These are phyloP conservation scores for Cercospora brassicicola DNA, from an alignment of 2,329 filamentous ascomycete genomes.

Conservation along the genomic window DNA sequence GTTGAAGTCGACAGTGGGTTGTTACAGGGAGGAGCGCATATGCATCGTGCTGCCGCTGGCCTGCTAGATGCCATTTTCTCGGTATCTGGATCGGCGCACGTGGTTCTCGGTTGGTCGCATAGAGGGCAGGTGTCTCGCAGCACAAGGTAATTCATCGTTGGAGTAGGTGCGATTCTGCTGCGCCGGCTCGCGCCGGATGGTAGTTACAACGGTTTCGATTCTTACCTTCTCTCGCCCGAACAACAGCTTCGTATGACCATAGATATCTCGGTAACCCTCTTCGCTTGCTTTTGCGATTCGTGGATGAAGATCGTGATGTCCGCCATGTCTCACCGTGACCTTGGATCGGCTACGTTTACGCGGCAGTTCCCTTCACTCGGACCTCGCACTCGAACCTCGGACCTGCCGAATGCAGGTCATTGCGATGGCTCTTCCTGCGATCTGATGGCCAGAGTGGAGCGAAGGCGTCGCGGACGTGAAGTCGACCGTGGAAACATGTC, in stretches of 20 bases:
- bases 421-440: background rate
- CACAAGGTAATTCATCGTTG: background rate
- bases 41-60: background rate
- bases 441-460: background rate
- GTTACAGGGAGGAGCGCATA: background rate
- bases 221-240: background rate
- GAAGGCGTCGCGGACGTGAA: background rate
- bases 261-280: background rate
- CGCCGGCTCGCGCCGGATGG: background rate
- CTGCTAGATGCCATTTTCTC: background rate
- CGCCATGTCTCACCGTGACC: constrained; percentile 4
- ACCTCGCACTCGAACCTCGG: background rate
- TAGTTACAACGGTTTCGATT: background rate
- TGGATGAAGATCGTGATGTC: background rate
- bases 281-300: background rate
- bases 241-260: background rate
- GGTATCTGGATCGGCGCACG: background rate
- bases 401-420: background rate
- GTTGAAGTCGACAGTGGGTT: background rate
- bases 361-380: background rate
- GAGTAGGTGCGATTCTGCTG: background rate
- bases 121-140: background rate
- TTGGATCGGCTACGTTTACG: background rate
- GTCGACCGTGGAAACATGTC: background rate
- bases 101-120: background rate